Percentiles rank a stretch among this genome's conserved stretches.
phyloP scores from a whole-genome alignment of 2,329 filamentous ascomycete genomes.

The Ceratocystis smalleyi region DNA sequence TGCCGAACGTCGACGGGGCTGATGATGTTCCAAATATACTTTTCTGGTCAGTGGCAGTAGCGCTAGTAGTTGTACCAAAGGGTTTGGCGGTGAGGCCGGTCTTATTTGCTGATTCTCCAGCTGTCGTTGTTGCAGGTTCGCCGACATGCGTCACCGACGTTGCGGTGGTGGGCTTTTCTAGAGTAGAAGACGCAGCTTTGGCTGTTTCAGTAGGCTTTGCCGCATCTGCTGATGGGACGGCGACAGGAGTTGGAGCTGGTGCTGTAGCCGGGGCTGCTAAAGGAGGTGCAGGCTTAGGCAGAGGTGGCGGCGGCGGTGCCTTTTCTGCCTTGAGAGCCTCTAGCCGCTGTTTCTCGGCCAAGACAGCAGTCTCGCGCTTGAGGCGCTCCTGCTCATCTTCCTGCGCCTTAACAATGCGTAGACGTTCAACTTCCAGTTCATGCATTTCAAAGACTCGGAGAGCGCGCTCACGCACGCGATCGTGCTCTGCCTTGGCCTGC shows the following conservation, averaged over 20 bases:
- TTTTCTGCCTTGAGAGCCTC: constrained; percentile 32
- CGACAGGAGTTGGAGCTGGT: background rate
- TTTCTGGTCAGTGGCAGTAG: background rate
- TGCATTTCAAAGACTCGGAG: constrained; percentile 34
- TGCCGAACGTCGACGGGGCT: background rate
- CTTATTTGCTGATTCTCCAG: background rate
- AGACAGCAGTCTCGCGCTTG: constrained; percentile 29
- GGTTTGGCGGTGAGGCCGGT: background rate
- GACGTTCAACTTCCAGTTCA: constrained; percentile 31
- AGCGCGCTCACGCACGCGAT: constrained; percentile 42
- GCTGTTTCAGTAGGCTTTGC: background rate
- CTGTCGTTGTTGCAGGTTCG: background rate
- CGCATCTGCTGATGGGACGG: background rate
- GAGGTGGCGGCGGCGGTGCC: constrained; percentile 30
- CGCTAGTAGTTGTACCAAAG: background rate
- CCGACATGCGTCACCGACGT: background rate
- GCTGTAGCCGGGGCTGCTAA: background rate
- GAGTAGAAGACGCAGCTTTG: background rate
- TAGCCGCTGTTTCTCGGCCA: constrained; percentile 34
- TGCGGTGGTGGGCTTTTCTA: background rate
- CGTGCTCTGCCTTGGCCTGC: constrained; percentile 49
- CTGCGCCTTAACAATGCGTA: constrained; percentile 30
- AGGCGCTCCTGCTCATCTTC: constrained; percentile 33
- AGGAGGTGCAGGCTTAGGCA: constrained; percentile 22
- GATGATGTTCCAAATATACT: constrained; percentile 3